Evolutionary conservation across 495 filamentous ascomycete genomes (phyloP).

Genomic region (Paragyromitra xinjiangensis): DNA sequence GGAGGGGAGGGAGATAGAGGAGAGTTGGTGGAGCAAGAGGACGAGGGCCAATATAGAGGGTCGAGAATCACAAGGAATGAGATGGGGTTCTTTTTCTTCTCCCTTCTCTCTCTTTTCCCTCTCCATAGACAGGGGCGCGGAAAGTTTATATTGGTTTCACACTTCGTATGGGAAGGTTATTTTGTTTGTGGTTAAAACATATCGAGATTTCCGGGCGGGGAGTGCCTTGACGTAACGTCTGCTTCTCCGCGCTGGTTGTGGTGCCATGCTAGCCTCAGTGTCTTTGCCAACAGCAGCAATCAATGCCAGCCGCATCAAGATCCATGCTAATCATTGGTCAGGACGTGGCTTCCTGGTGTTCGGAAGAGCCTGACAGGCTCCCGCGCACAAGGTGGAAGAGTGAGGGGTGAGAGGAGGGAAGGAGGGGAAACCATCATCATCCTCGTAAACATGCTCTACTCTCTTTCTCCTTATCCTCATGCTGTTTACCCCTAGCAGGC

Average conservation of each 20-base stretch:
- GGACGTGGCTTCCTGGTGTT: constrained; percentile 26
- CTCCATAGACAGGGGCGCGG: constrained; percentile 35
- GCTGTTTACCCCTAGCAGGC: constrained; percentile 14
- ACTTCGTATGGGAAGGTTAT: constrained; percentile 6
- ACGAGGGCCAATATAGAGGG: constrained; percentile 17
- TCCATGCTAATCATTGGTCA: constrained; percentile 32
- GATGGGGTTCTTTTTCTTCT: constrained; percentile 22
- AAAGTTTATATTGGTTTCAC: constrained; percentile 49
- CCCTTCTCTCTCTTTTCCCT: too few species aligned
- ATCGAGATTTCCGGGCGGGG: constrained; percentile 35
- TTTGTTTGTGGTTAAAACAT: constrained; percentile 36
- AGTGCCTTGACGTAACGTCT: constrained; percentile 47
- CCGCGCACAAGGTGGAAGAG: neutral
- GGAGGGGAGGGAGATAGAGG: constrained; percentile 31
- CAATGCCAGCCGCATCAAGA: constrained; percentile 28
- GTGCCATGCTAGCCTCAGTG: constrained; percentile 20
- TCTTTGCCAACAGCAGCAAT: constrained; percentile 5
- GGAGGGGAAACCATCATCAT: neutral
- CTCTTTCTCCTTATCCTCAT: constrained; percentile 16
- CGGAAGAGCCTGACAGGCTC: constrained; percentile 29
- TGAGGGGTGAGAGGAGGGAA: constrained; percentile 6
- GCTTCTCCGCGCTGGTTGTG: constrained; percentile 35
- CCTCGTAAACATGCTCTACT: neutral
- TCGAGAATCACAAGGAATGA: constrained; percentile 42
- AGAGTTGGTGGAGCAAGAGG: constrained; percentile 22